Evolutionary conservation across 305 asterid genomes (phyloP), one percentile per base, ranked within the genome.

Genomic region (Ilex paraguariensis): DNA sequence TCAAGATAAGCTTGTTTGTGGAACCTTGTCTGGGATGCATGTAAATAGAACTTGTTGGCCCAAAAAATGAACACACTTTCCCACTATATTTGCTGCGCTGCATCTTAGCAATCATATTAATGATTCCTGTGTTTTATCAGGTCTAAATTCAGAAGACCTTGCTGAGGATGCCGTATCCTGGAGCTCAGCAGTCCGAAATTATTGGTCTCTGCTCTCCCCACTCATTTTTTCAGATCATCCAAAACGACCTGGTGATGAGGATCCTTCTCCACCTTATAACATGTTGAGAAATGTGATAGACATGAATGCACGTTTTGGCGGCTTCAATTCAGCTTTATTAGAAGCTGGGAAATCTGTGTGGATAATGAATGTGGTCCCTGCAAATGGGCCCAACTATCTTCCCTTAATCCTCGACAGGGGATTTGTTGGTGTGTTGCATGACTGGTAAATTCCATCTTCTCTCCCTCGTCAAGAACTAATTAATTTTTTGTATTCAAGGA

Each of bases 261-360:
- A 93, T 75, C 99, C 99, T 74, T 81, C 95, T 46, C 99, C 99
- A 28, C 99, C 99, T 77, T 90, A 84, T 77, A 93, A 93, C 88
- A 93, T 93, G 99, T 85, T 93, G 60, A 82, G 99, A 74, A 93
- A 93, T 81, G 95, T 93, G 62, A 68, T 93, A 70, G 99, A 93
- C 80, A 90, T 90, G 99, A 93, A 93, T 71, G 90, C 97, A 31
- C 90, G 57, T 61, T 79, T 90, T 72, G 99, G 99, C 28, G 95
- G 99, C 48, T 81, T 93, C 67, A 93, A 90, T 77, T 87, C 94
- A 28, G 99, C 96, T 63, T 70, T 93, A 55, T 72, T 87, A 67
- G 95, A 86, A 63, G 84, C 87, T 57, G 86, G 84, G 60, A 93
- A 84, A 79, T 93, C 97, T 9, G 95, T 74, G 31, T 93, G 99